phyloP scores from a whole-genome alignment of 352 stramenopile genomes.

The Phytophthora pisi region DNA sequence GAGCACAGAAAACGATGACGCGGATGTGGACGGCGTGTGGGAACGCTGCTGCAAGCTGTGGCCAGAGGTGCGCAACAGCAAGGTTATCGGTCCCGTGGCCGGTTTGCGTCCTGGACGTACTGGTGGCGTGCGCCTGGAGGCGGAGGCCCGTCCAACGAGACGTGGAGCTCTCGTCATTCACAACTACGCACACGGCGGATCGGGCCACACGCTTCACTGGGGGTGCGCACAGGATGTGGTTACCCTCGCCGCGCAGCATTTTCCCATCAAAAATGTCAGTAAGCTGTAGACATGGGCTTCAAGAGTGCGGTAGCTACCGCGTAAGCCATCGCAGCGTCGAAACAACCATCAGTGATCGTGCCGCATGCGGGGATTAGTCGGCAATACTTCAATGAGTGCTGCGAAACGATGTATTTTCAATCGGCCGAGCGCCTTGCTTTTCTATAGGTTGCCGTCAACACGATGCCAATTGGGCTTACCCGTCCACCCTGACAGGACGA shows the following conservation, averaged over 20 bases:
- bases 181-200: conserved; percentile 75
- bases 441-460: not conserved
- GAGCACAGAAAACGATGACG: conserved; percentile 41
- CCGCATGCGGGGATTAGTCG: no score
- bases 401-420: no score
- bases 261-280: not conserved
- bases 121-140: conserved; percentile 51
- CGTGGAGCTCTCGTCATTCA: conserved; percentile 61
- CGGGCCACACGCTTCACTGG: conserved; percentile 75
- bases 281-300: conserved; percentile 13
- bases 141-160: conserved; percentile 39
- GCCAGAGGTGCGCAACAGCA: conserved; percentile 50
- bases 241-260: conserved; percentile 34
- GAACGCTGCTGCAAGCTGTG: conserved; percentile 50
- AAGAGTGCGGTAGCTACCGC: not conserved
- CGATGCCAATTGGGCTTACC: not conserved
- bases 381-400: no score
- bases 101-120: conserved; percentile 52
- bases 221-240: conserved; percentile 66
- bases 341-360: not conserved
- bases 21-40: conserved; percentile 55
- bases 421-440: no score
- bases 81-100: conserved; percentile 44
- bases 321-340: not conserved
- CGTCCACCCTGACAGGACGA: not conserved